Percentiles rank a stretch among this genome's conserved stretches.
phyloP scores from a whole-genome alignment of 805 yeast species.

The Myxozyma nipponensis region DNA sequence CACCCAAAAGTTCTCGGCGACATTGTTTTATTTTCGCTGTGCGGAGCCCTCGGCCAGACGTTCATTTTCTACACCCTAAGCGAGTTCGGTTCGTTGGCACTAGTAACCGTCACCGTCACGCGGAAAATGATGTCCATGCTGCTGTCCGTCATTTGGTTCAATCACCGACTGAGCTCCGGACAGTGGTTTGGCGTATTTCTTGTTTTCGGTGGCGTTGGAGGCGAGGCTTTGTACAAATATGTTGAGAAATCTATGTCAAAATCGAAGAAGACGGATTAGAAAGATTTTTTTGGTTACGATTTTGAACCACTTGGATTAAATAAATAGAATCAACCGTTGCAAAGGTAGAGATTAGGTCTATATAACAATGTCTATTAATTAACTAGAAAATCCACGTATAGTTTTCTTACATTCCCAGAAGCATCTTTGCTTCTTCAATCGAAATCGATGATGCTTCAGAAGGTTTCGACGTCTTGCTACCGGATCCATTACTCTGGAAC shows the following conservation, averaged over 20 bases:
- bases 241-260: conserved; percentile 17
- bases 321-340: background rate
- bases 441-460: conserved; percentile 7
- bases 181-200: conserved; percentile 79
- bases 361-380: background rate
- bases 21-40: conserved; percentile 60
- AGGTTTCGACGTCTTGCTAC: background rate
- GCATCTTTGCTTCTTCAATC: conserved; percentile 21
- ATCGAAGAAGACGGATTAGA: background rate
- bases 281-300: background rate
- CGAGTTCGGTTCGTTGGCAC: conserved; percentile 74
- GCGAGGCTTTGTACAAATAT: conserved; percentile 54
- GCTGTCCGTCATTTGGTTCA: conserved; percentile 78
- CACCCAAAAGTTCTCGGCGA: conserved; percentile 59
- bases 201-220: conserved; percentile 82
- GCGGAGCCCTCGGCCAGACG: conserved; percentile 92
- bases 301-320: background rate
- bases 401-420: conserved; percentile 11
- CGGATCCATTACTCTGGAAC: background rate
- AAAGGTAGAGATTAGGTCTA: background rate
- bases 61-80: conserved; percentile 84
- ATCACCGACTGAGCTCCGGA: conserved; percentile 57
- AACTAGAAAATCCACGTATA: background rate
- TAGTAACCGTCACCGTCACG: conserved; percentile 93
- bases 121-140: conserved; percentile 96